Percentiles rank a stretch among this genome's conserved stretches.
phyloP scores from a whole-genome alignment of 129 eudicot species.

The Flaveria linearis region DNA sequence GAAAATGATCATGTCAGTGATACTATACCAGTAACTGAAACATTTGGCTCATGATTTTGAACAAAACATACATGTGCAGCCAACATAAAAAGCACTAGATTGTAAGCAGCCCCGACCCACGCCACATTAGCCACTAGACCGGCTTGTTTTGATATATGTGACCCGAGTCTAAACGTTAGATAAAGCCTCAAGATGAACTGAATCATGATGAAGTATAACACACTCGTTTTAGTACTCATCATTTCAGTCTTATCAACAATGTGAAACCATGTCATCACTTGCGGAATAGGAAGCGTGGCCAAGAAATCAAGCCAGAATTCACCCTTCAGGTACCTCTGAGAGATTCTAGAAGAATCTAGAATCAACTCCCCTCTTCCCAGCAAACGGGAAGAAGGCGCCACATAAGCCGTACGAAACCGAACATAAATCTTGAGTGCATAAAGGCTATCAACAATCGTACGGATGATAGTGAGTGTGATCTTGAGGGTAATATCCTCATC shows the following conservation, averaged over 20 bases:
- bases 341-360: slow-evolving; percentile 57
- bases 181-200: slow-evolving; percentile 63
- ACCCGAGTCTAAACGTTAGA: slow-evolving; percentile 62
- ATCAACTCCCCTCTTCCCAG: slow-evolving; percentile 83
- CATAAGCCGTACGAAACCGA: slow-evolving; percentile 74
- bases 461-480: slow-evolving; percentile 49
- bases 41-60: slow-evolving; percentile 1
- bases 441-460: slow-evolving; percentile 54
- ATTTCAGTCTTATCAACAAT: slow-evolving; percentile 42
- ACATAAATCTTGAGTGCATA: slow-evolving; percentile 59
- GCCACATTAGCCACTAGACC: slow-evolving; percentile 70
- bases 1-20: neutral
- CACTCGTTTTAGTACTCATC: slow-evolving; percentile 47
- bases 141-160: slow-evolving; percentile 59
- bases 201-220: slow-evolving; percentile 54
- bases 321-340: slow-evolving; percentile 47
- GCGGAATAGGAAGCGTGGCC: slow-evolving; percentile 84
- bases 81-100: slow-evolving; percentile 69
- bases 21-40: neutral
- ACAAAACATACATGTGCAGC: slow-evolving; percentile 78
- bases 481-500: slow-evolving; percentile 44
- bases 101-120: slow-evolving; percentile 92
- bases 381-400: slow-evolving; percentile 78
- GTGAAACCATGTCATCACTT: slow-evolving; percentile 73
- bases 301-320: slow-evolving; percentile 66